phyloP scores from a whole-genome alignment of 73 alveolate species.

The Tetrahymena malaccensis region DNA sequence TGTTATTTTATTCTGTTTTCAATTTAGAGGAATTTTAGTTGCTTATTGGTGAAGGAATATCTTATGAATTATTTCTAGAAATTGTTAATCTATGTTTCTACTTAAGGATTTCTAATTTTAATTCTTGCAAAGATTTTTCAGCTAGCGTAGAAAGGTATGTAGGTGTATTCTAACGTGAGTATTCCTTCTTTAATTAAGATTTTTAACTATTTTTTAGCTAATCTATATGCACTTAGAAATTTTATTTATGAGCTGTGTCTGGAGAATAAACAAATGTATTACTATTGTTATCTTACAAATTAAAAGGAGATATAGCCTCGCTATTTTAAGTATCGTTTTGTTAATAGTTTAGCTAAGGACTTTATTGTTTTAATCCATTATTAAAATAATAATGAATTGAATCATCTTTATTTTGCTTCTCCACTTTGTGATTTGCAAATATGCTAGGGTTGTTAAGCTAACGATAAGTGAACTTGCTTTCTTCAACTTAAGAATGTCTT shows the following conservation, averaged over 20 bases:
- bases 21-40: background rate
- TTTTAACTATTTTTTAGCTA: background rate
- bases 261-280: background rate
- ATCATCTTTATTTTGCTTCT: background rate
- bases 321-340: background rate
- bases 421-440: background rate
- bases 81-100: background rate
- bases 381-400: background rate
- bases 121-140: background rate
- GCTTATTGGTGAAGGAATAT: background rate
- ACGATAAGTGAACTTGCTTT: background rate
- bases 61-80: background rate
- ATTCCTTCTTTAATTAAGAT: background rate
- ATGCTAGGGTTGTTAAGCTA: background rate
- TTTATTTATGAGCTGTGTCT: background rate
- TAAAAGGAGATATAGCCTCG: background rate
- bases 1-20: background rate
- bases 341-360: background rate
- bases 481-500: background rate
- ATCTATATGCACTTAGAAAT: background rate
- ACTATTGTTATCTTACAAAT: background rate
- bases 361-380: background rate
- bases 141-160: background rate
- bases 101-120: background rate
- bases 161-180: background rate